Conservation (phyloP, 352 stramenopile species). For the Blastocystis sp. region DNA sequence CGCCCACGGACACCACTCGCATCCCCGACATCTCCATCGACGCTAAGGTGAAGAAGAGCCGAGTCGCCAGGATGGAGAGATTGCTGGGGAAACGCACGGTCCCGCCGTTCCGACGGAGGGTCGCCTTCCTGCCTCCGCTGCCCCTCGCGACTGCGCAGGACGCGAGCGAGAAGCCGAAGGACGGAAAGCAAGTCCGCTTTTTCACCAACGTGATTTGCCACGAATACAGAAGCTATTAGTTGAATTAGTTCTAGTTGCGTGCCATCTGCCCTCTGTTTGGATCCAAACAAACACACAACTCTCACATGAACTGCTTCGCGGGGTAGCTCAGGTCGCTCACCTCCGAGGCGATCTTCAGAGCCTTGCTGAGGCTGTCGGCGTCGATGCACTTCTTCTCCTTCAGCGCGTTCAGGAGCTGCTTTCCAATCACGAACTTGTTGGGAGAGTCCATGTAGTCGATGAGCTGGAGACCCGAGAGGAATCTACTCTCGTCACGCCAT, state of each 20-base stretch:
- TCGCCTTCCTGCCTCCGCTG: constrained; percentile 21
- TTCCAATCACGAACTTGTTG: neutral
- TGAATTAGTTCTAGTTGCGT: constrained; percentile 4
- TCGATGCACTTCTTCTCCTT: neutral
- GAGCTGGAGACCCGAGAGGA: neutral
- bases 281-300: neutral
- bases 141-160: neutral
- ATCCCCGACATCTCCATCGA: too few species aligned
- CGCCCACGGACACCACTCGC: too few species aligned
- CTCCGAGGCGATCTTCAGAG: neutral
- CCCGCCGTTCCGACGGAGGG: neutral
- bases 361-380: neutral
- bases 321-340: neutral
- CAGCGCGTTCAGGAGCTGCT: neutral
- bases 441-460: constrained; percentile 20
- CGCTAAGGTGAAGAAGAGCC: too few species aligned
- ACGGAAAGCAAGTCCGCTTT: constrained; percentile 37
- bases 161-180: neutral
- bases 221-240: constrained; percentile 50
- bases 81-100: neutral
- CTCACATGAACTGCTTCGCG: neutral
- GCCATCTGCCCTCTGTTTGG: neutral
- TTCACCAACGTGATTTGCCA: constrained; percentile 50
- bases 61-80: neutral
- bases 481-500: neutral